Evolutionary conservation across 2,329 filamentous ascomycete species (phyloP).

Genomic region (Lizonia empirigonia): DNA sequence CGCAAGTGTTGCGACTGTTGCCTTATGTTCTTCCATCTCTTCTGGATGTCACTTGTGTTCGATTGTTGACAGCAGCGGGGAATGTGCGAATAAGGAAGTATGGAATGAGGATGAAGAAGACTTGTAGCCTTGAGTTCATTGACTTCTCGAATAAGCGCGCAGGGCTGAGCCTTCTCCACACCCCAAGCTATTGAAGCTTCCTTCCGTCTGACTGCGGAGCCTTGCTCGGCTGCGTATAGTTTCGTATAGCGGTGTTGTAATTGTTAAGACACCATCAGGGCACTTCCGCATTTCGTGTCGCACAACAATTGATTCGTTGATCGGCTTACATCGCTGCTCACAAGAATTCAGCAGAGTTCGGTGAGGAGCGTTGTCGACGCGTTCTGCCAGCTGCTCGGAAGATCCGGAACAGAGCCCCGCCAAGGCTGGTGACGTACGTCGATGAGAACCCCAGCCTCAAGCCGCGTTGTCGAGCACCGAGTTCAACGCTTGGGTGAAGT

Average conservation of each 20-base stretch:
- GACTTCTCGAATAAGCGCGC: constrained; percentile 25
- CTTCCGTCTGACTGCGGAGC: constrained; percentile 7
- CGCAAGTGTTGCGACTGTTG: constrained; percentile 33
- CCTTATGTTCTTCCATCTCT: constrained; percentile 39
- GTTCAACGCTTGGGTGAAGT: not conserved
- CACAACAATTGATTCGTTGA: not conserved
- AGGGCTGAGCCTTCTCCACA: constrained; percentile 34
- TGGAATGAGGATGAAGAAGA: constrained; percentile 6
- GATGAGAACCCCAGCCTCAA: constrained; percentile 5
- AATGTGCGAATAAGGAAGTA: not conserved
- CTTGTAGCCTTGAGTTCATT: constrained; percentile 11
- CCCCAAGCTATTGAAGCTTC: constrained; percentile 22
- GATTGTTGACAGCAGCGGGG: not conserved
- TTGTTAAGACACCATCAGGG: too few species aligned
- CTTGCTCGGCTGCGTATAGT: not conserved
- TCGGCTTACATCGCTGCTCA: not conserved
- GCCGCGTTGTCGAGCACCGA: not conserved
- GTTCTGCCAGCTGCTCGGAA: constrained; percentile 16
- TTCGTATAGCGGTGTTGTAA: not conserved
- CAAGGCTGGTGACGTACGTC: constrained; percentile 26
- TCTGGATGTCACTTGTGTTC: not conserved
- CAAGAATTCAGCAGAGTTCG: not conserved
- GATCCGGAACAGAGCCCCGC: constrained; percentile 30
- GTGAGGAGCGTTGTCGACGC: constrained; percentile 2
- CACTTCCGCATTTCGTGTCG: not conserved